phyloP scores from a whole-genome alignment of 2,329 filamentous ascomycete genomes.

The Aspergillus unguis region DNA sequence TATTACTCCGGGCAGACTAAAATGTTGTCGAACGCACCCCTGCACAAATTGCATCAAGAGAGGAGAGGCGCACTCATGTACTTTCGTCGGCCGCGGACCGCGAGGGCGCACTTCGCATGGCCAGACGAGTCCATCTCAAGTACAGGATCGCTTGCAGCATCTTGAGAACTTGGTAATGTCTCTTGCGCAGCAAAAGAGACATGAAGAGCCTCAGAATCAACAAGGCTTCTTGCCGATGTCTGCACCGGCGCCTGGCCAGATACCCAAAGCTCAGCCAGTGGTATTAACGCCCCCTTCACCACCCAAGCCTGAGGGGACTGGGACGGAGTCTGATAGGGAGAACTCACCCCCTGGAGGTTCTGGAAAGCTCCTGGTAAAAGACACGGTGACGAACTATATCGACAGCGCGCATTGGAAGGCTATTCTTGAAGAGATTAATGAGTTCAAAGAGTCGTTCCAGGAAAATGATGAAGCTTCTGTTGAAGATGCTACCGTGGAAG shows the following conservation, averaged over 20 bases:
- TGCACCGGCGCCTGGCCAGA: not conserved
- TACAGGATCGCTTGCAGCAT: constrained; percentile 37
- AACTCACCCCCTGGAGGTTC: constrained; percentile 20
- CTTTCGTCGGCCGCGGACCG: constrained; percentile 36
- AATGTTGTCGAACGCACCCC: constrained; percentile 36
- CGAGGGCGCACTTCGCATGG: constrained; percentile 28
- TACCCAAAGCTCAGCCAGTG: not conserved
- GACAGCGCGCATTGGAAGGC: constrained; percentile 37
- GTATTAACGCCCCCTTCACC: constrained; percentile 12
- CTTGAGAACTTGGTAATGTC: constrained; percentile 37
- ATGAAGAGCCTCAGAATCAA: constrained; percentile 12
- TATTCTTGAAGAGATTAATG: constrained; percentile 38
- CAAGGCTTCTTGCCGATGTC: not conserved
- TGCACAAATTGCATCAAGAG: constrained; percentile 35
- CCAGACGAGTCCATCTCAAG: constrained; percentile 26
- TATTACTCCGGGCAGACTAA: constrained; percentile 22
- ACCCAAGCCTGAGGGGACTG: not conserved
- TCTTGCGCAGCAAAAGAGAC: constrained; percentile 28
- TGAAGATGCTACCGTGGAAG: constrained; percentile 23
- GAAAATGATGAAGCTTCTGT: constrained; percentile 21
- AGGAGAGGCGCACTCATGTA: constrained; percentile 30
- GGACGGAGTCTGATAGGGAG: constrained; percentile 13
- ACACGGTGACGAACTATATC: constrained; percentile 34
- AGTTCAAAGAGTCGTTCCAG: constrained; percentile 31
- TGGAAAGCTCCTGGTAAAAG: constrained; percentile 31